Percentiles rank a stretch among this genome's conserved stretches.
Conservation (phyloP, 352 stramenopile genomes). For the Phytopythium vexans region DNA sequence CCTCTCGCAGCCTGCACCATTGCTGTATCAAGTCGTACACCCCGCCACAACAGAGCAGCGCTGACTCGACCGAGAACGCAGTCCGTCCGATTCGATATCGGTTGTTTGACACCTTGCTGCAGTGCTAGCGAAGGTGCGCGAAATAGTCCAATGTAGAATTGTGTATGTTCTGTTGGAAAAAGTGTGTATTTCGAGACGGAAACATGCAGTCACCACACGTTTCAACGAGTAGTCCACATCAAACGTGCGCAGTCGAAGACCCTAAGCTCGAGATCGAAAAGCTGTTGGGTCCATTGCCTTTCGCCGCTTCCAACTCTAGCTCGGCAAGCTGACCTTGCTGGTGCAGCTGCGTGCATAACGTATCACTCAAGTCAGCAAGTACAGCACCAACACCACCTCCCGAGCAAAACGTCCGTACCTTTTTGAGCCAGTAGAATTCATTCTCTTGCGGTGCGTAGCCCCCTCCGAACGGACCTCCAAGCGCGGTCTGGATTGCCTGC, state of each 20-base stretch:
- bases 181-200: conserved; percentile 14
- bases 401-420: conserved; percentile 34
- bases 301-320: conserved; percentile 31
- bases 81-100: conserved; percentile 46
- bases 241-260: conserved; percentile 12
- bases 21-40: conserved; percentile 77
- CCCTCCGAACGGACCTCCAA: conserved; percentile 43
- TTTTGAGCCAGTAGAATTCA: conserved; percentile 89
- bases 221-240: neutral
- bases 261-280: conserved; percentile 54
- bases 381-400: neutral
- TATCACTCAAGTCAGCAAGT: conserved; percentile 5
- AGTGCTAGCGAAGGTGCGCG: conserved; percentile 16
- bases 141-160: neutral
- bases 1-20: conserved; percentile 20
- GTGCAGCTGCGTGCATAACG: conserved; percentile 41
- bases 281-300: conserved; percentile 27
- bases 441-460: conserved; percentile 68
- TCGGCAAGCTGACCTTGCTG: conserved; percentile 52
- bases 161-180: conserved; percentile 1
- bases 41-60: conserved; percentile 11
- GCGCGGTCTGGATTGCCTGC: conserved; percentile 75
- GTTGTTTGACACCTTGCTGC: conserved; percentile 64
- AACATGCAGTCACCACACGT: conserved; percentile 24
- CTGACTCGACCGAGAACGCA: neutral